Conservation (phyloP, 208 protist genomes). For the Trypanosoma cruzi region DNA sequence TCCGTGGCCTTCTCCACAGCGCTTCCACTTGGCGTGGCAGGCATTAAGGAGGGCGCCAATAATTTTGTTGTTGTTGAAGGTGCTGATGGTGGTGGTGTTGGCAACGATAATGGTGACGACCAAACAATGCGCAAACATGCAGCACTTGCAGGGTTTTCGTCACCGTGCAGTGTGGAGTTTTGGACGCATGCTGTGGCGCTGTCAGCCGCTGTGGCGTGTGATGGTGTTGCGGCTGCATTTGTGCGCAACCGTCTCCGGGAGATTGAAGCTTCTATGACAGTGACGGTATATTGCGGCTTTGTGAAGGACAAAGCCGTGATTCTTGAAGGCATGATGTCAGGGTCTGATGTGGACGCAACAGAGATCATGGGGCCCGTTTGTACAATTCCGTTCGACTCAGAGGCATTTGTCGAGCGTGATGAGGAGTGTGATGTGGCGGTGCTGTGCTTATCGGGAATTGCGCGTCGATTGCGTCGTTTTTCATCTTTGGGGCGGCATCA, state of each 20-base stretch:
- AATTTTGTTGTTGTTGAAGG: slow-evolving; percentile 21
- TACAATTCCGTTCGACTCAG: slow-evolving; percentile 7
- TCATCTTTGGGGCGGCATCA: slow-evolving; percentile 6
- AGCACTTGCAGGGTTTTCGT: slow-evolving; percentile 35
- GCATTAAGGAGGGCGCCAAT: neutral
- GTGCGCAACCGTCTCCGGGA: slow-evolving; percentile 40
- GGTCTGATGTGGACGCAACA: neutral
- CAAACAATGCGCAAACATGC: slow-evolving; percentile 14
- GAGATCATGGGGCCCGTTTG: slow-evolving; percentile 8
- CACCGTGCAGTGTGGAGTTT: slow-evolving; percentile 67
- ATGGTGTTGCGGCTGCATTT: slow-evolving; percentile 61
- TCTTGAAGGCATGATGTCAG: slow-evolving; percentile 17
- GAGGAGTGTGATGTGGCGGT: slow-evolving; percentile 70
- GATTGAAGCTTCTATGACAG: slow-evolving; percentile 13
- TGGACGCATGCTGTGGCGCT: slow-evolving; percentile 78
- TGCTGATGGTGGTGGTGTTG: slow-evolving; percentile 5
- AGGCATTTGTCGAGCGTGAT: slow-evolving; percentile 31
- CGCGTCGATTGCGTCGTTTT: slow-evolving; percentile 7
- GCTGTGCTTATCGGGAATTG: slow-evolving; percentile 60
- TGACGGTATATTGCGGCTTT: slow-evolving; percentile 24
- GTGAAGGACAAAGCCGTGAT: slow-evolving; percentile 13
- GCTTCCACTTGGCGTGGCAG: neutral
- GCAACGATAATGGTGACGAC: too few relatives aligned
- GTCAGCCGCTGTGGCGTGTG: slow-evolving; percentile 40
- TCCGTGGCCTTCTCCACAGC: slow-evolving; percentile 3